Evolutionary conservation across 192 early-diverging fungal species (phyloP), one percentile per base, ranked within the genome.

Genomic region (Backusella sp.): DNA sequence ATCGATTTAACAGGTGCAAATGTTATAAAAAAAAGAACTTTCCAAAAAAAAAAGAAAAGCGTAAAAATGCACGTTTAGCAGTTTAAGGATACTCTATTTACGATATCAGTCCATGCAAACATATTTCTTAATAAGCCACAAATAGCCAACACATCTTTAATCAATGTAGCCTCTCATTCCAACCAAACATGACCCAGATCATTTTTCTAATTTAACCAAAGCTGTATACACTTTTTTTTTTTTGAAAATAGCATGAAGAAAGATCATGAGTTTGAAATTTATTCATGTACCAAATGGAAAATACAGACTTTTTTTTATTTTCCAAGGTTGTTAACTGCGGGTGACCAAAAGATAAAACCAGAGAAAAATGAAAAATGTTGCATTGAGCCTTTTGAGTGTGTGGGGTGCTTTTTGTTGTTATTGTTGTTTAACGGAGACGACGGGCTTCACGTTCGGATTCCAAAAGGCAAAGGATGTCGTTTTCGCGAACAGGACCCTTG

Each of bases 361-460:
- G 19, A 49, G 46, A 49, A 15, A 44, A n/a, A 49, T 49, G 0
- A 62, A 62, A 28, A 14, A 28, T 62, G 56, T 14, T 62, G 56
- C 23, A 62, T 12, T 28, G 12, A 12, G 14, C 23, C 56, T 8
- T 28, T 62, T 26, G 19, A 26, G 9, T 28, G 56, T 62, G 23
- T 28, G 28, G 28, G 2, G 53, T 62, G 56, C 9, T 62, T 21
- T 26, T 62, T 62, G 17, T 19, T 53, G 17, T 28, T 62, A 11
- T 62, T 19, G 56, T 62, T 62, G 56, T 73, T 96, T 94, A 98
- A 87, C 97, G 93, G 83, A 99, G 95, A 85, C 97, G 94, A 81
- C 97, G 92, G 79, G 97, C 97, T 85, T 99, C 97, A 92, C 97
- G 96, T 88, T 99, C 97, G 73, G 96, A 96, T 86, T 99, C 97